Conservation (phyloP, 2,329 filamentous ascomycete species). For the Sclerotinia spermophila region DNA sequence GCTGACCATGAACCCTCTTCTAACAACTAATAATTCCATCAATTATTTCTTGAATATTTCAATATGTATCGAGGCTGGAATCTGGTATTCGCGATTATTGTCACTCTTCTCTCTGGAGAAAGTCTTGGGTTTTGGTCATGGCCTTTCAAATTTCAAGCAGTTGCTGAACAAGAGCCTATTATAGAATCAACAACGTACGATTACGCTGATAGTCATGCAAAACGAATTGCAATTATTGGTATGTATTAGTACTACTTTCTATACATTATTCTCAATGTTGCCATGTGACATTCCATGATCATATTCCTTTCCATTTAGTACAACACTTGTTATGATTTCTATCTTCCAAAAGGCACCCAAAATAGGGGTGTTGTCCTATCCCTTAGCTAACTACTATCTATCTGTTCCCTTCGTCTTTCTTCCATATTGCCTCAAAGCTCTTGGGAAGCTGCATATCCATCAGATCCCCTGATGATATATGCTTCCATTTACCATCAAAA, state of each 20-base stretch:
- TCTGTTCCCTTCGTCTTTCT: not conserved
- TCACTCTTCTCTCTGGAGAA: constrained; percentile 26
- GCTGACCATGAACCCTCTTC: not conserved
- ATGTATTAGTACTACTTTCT: constrained; percentile 21
- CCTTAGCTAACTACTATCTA: not conserved
- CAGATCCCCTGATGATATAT: not conserved
- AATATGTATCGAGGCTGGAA: constrained; percentile 32
- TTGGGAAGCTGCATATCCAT: not conserved
- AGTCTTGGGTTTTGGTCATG: constrained; percentile 35
- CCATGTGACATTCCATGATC: not conserved
- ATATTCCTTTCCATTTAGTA: not conserved
- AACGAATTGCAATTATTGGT: constrained; percentile 38
- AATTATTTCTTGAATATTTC: not conserved
- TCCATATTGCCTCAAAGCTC: not conserved
- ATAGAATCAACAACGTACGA: constrained; percentile 15
- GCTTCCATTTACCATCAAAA: not conserved
- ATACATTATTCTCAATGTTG: not conserved
- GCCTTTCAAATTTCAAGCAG: constrained; percentile 29
- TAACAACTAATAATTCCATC: constrained; percentile 1
- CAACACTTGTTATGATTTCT: not conserved
- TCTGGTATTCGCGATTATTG: constrained; percentile 25
- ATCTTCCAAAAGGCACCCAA: not conserved
- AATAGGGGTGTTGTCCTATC: not conserved
- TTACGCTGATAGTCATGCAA: constrained; percentile 28
- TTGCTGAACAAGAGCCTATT: constrained; percentile 1